Conservation (phyloP, 1,284 basidiomycete species). For the Lentinula novae-zelandiae region DNA sequence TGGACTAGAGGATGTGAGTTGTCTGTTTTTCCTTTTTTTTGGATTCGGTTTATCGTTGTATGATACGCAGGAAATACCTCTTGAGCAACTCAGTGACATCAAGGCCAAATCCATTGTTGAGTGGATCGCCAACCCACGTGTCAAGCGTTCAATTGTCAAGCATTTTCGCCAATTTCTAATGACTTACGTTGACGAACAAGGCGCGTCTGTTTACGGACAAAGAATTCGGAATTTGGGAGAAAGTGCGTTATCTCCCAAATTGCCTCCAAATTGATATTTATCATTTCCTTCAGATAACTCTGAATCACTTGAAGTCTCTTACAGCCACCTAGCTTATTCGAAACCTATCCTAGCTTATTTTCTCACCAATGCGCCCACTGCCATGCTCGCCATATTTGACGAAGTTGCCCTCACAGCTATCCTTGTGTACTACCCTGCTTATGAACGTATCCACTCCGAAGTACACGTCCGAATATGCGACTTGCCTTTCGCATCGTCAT, state of each 20-base stretch:
- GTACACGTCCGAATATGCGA: constrained; percentile 97
- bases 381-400: constrained; percentile 95
- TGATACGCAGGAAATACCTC: constrained; percentile 75
- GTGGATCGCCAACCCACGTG: constrained; percentile 93
- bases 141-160: constrained; percentile 85
- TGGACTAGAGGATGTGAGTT: constrained; percentile 74
- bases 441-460: constrained; percentile 96
- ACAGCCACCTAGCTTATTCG: constrained; percentile 84
- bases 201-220: constrained; percentile 91
- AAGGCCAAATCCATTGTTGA: constrained; percentile 96
- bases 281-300: constrained; percentile 69
- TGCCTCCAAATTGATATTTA: background rate
- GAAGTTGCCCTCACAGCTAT: constrained; percentile 93
- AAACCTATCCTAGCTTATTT: constrained; percentile 98
- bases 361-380: constrained; percentile 89
- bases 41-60: constrained; percentile 11
- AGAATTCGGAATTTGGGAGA: constrained; percentile 93
- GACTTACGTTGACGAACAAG: constrained; percentile 91
- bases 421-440: constrained; percentile 92
- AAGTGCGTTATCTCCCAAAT: constrained; percentile 50
- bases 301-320: constrained; percentile 96
- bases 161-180: constrained; percentile 96
- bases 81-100: constrained; percentile 96
- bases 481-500: constrained; percentile 83
- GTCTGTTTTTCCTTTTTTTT: background rate